Percentiles rank a stretch among this genome's conserved stretches.
phyloP scores from a whole-genome alignment of 345 rosid genomes.

The Turritis glabra region DNA sequence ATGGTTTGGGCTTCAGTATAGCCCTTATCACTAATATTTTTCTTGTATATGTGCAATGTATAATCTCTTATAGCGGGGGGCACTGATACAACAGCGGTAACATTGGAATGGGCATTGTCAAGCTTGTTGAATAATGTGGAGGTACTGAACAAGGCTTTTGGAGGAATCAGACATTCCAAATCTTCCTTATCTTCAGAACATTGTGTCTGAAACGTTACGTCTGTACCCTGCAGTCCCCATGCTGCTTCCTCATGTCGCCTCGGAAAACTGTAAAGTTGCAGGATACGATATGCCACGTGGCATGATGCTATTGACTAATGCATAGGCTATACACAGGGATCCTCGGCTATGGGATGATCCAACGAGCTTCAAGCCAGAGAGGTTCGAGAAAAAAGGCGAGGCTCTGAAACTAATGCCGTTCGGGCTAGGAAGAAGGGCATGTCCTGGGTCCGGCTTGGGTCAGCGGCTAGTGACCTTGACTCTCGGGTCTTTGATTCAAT shows the following conservation, averaged over 20 bases:
- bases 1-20: too few relatives aligned
- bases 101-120: conserved; percentile 54
- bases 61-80: conserved; percentile 42
- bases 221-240: conserved; percentile 42
- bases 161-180: conserved; percentile 43
- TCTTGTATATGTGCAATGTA: not conserved
- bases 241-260: conserved; percentile 37
- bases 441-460: conserved; percentile 48
- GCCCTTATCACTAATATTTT: too few relatives aligned
- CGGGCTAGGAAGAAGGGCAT: conserved; percentile 53
- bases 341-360: conserved; percentile 37
- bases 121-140: conserved; percentile 43
- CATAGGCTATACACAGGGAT: conserved; percentile 31
- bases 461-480: conserved; percentile 41
- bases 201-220: conserved; percentile 46
- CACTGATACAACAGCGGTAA: conserved; percentile 47
- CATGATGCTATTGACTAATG: conserved; percentile 32
- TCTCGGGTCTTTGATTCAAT: conserved; percentile 49
- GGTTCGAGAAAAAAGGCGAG: conserved; percentile 34
- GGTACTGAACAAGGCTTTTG: conserved; percentile 34
- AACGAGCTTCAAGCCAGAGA: conserved; percentile 28
- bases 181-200: conserved; percentile 46
- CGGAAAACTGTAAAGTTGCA: conserved; percentile 40
- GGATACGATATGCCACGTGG: conserved; percentile 44
- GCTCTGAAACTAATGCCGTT: conserved; percentile 41